Evolutionary conservation across 2,329 filamentous ascomycete genomes (phyloP).

Genomic region (Endoconidiophora laricicola): DNA sequence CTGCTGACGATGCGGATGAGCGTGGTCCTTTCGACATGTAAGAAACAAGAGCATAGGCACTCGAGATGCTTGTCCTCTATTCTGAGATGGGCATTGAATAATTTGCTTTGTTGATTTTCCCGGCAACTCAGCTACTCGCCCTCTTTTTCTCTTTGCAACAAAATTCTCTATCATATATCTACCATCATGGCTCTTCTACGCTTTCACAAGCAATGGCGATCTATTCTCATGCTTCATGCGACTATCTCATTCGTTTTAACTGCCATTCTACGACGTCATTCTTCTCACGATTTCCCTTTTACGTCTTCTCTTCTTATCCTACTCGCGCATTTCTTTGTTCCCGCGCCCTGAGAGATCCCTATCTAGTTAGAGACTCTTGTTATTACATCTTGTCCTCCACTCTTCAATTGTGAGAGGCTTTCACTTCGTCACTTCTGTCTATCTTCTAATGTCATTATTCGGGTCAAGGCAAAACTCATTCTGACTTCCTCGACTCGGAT

Average conservation of each 20-base stretch:
- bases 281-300: not conserved
- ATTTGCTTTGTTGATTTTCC: too few species aligned
- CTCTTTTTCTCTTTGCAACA: not conserved
- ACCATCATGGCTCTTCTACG: not conserved
- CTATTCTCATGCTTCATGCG: too few species aligned
- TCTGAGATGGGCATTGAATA: too few species aligned
- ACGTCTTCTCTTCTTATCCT: not conserved
- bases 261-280: not conserved
- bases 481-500: not conserved
- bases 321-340: not conserved
- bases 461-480: not conserved
- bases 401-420: not conserved
- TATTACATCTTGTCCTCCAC: not conserved
- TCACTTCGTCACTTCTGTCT: not conserved
- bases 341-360: not conserved
- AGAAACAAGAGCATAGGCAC: not conserved
- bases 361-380: not conserved
- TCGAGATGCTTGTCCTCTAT: too few species aligned
- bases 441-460: not conserved
- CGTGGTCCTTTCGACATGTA: not conserved
- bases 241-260: not conserved
- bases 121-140: not conserved
- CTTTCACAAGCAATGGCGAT: too few species aligned
- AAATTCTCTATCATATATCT: not conserved
- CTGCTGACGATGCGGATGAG: not conserved